Evolutionary conservation across 2,329 filamentous ascomycete species (phyloP).

Genomic region (Drechslera avenae): DNA sequence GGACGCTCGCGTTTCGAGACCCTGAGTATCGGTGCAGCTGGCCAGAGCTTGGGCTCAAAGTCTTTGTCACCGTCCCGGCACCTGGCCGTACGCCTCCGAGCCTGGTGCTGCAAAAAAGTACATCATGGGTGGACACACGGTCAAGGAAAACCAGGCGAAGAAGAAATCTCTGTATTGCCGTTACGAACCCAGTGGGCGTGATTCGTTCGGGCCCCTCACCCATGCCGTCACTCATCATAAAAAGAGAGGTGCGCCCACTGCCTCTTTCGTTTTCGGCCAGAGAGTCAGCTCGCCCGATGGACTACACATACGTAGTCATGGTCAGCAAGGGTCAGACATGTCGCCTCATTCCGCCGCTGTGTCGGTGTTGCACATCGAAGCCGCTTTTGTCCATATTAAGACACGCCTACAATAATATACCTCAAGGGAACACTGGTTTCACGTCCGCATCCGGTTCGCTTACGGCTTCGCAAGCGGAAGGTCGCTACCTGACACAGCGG

Average conservation of each 20-base stretch:
- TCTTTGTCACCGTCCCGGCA: slow-evolving; percentile 23
- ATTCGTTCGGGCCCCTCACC: too few relatives aligned
- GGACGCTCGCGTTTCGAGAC: slow-evolving; percentile 36
- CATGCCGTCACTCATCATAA: slow-evolving; percentile 10
- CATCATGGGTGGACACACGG: slow-evolving; percentile 3
- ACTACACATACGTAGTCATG: neutral
- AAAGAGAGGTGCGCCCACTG: neutral
- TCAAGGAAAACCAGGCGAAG: neutral
- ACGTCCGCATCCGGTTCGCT: slow-evolving; percentile 9
- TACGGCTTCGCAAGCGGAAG: slow-evolving; percentile 8
- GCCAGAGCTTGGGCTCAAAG: slow-evolving; percentile 24
- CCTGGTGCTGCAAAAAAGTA: slow-evolving; percentile 6
- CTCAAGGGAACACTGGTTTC: slow-evolving; percentile 13
- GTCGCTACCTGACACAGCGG: slow-evolving; percentile 13
- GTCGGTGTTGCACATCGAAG: slow-evolving; percentile 9
- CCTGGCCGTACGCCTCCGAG: slow-evolving; percentile 23
- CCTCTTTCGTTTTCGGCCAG: slow-evolving; percentile 6
- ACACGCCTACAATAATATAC: slow-evolving; percentile 13
- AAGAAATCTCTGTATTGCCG: slow-evolving; percentile 7
- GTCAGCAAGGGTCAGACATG: neutral
- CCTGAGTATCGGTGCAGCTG: slow-evolving; percentile 34
- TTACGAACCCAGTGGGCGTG: too few relatives aligned
- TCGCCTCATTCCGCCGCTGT: slow-evolving; percentile 2
- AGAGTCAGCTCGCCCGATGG: neutral
- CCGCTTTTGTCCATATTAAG: slow-evolving; percentile 9